A percentile compares a stretch with the other conserved stretches of the same genome.
Conservation (phyloP, 257 asterid species). For the Gentiana straminea region DNA sequence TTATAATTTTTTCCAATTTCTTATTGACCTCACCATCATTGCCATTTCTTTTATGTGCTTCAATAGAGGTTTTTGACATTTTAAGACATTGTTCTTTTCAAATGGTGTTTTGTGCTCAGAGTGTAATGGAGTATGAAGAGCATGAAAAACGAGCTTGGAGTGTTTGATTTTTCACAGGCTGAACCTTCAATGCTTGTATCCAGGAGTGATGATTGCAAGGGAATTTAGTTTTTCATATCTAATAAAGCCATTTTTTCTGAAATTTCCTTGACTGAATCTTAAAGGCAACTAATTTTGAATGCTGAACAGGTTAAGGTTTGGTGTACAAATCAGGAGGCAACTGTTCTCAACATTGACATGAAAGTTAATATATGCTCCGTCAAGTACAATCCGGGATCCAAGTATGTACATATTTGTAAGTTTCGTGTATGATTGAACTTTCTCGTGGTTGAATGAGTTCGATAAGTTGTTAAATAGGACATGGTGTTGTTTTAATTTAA, state of each 20-base stretch:
- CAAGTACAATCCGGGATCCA: constrained; percentile 85
- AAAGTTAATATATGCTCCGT: constrained; percentile 90
- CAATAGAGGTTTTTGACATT: neutral
- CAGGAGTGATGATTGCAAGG: constrained; percentile 49
- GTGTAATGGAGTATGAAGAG: constrained; percentile 42
- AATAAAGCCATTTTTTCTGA: no score
- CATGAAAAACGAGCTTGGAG: constrained; percentile 49
- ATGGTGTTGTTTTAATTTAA: no score
- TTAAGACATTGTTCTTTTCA: no score
- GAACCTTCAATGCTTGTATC: constrained; percentile 48
- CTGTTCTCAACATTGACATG: constrained; percentile 75
- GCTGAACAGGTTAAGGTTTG: constrained; percentile 68
- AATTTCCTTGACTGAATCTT: no score
- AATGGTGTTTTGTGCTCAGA: constrained; percentile 13
- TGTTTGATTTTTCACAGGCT: constrained; percentile 36
- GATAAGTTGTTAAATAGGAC: no score
- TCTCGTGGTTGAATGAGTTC: no score
- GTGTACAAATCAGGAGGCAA: constrained; percentile 83
- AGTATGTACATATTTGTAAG: constrained; percentile 62
- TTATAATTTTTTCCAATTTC: no score
- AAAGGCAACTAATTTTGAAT: neutral
- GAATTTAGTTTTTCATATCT: no score
- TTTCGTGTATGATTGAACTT: constrained; percentile 4
- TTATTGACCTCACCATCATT: no score
- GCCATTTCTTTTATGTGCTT: no score